Evolutionary conservation across 371 early-diverging fungal species (phyloP), one percentile per base, ranked within the genome.

Genomic region (Mortierella sp.): DNA sequence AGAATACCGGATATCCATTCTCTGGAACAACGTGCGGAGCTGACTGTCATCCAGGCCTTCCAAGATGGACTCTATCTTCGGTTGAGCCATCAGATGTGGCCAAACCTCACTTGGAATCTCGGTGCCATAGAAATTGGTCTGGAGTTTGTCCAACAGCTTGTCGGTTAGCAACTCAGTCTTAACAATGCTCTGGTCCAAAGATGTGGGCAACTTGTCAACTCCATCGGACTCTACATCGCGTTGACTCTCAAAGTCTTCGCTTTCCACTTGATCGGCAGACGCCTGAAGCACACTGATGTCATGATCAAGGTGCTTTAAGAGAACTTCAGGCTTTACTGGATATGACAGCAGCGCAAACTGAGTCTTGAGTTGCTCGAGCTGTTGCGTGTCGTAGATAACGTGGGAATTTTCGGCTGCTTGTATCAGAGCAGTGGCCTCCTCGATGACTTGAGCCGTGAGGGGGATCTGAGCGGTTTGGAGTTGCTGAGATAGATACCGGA

Each of bases 311-410:
- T 51, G 60, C 31, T 64, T 61, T 14, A 57, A 39, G 16, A 76
- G 66, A 25, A 61, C 13, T 14, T 76, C 76, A 3, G 76, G 61
- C 51, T 76, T 76, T 62, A 64, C 55, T 5, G 54, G 60, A 41
- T 57, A 76, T 6, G 69, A 64, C 22, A 76, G 50, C 13, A 76
- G 22, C 9, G 69, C 66, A 44, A 76, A 40, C 43, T 76, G 76
- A 28, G 49, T 52, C 27, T 24, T 34, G 31, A 68, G 41, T 28
- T 61, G 60, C n/a, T 53, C 52, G 22, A 76, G 39, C n/a, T 34
- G 57, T 4, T 21, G 39, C 8, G 10, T 17, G 29, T 71, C 62
- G 22, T 8, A 28, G 46, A 60, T 25, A 3, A 54, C 51, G 7
- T 50, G 25, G 24, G 65, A 68, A 17, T 57, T 64, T 27, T 63